Evolutionary conservation across 2,329 filamentous ascomycete genomes (phyloP), one percentile per base, ranked within the genome.

Genomic region (Trichoderma citrinoviride): DNA sequence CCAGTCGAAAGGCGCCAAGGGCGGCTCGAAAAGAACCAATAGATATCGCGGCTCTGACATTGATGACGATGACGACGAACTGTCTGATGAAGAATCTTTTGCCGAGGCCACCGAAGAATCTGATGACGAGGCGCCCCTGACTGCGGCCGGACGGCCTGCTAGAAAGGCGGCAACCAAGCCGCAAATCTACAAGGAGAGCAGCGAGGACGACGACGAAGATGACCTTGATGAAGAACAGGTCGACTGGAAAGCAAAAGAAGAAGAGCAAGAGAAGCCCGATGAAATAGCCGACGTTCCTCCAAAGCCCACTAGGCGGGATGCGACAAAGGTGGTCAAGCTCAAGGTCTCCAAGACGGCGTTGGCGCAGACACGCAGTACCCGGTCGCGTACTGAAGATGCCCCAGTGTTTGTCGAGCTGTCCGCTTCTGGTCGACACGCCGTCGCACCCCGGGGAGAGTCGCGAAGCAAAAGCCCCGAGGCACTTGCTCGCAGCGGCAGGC

Each of bases 1-100:
- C 25, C 73, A 78, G 33, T 74, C 78, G 5, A 77, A 75, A 61
- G 73, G 17, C 72, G 71, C 58, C 66, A 76, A 4, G 68, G 73
- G 19, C 74, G 76, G 33, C 33, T 14, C 33, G 25, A 79, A 75
- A 70, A 78, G 77, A 57, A 71, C 72, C 44, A 74, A 73, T 60
- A 79, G 75, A 67, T 89, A 89, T 68, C 73, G 77, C 58, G 87
- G 85, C 10, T 88, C 86, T 2, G 87, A 89, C 68, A 86, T 89
- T 57, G 84, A 86, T 5, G 85, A 86, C 27, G 85, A 86, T 29
- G 85, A 86, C 61, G 83, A 86, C 5, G 80, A 83, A 37, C 70
- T 84, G 27, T 83, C 81, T 5, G 84, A 87, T 66, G 82, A 83
- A 53, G 78, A 77, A 2, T 84, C 82, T 3, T 86, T 83, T 61